Conservation (phyloP, 2,329 filamentous ascomycete species). For the Lachnellula hyalina region DNA sequence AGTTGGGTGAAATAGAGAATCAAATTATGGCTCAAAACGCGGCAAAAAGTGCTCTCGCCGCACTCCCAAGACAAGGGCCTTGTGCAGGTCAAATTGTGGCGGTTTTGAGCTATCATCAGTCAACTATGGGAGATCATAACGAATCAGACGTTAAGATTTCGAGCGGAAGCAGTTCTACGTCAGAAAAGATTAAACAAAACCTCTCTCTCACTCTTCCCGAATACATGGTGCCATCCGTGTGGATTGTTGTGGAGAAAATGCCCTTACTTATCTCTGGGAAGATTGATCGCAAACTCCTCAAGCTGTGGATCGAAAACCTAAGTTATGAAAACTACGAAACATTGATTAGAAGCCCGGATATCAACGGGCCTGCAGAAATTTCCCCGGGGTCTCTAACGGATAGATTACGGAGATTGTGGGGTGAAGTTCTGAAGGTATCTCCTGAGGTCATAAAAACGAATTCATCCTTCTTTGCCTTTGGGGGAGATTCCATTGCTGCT, state of each 20-base stretch:
- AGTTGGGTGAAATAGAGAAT: constrained; percentile 67
- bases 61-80: constrained; percentile 39
- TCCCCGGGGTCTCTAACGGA: neutral
- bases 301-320: neutral
- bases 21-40: neutral
- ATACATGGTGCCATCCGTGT: constrained; percentile 2
- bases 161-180: neutral
- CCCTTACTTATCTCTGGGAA: neutral
- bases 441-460: neutral
- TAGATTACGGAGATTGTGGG: neutral
- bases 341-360: neutral
- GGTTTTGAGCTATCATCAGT: constrained; percentile 7
- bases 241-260: neutral
- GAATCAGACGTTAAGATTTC: neutral
- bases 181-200: neutral
- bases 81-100: constrained; percentile 32
- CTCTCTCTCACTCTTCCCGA: neutral
- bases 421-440: neutral
- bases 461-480: constrained; percentile 33
- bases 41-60: constrained; percentile 42
- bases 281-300: neutral
- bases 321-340: neutral
- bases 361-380: neutral
- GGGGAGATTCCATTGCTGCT: constrained; percentile 31
- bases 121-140: neutral